These are phyloP conservation scores for Canna indica DNA, from an alignment of 176 grass and related monocot genomes.

Conservation along the genomic window DNA sequence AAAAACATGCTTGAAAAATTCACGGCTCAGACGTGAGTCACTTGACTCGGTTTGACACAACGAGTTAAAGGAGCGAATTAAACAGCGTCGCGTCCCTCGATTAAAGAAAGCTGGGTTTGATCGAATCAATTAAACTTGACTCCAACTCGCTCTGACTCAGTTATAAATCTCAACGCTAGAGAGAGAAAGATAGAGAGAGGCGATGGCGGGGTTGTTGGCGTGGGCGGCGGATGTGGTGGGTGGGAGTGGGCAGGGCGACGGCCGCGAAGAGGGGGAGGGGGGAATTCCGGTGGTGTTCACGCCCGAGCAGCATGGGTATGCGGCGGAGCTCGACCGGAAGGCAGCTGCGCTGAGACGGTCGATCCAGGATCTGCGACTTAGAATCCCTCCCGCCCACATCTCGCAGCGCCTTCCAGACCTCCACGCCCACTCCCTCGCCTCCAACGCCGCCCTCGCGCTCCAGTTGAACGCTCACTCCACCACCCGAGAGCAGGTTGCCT, in stretches of 20 bases:
- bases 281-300: constrained; percentile 47
- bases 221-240: constrained; percentile 86
- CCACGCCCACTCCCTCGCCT: constrained; percentile 85
- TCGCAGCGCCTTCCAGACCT: constrained; percentile 77
- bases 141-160: too few relatives aligned
- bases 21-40: too few relatives aligned
- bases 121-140: too few relatives aligned
- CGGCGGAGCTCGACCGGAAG: constrained; percentile 45
- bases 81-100: too few relatives aligned
- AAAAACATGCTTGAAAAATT: too few relatives aligned
- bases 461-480: constrained; percentile 74
- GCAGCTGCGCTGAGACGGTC: constrained; percentile 48
- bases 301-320: constrained; percentile 54
- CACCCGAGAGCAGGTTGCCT: constrained; percentile 59
- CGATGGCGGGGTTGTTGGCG: constrained; percentile 75
- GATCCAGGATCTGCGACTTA: constrained; percentile 74
- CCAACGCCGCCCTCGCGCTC: constrained; percentile 62
- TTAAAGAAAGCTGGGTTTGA: too few relatives aligned
- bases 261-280: constrained; percentile 37
- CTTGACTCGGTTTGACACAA: too few relatives aligned
- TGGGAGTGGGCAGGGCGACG: constrained; percentile 36
- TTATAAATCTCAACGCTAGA: too few relatives aligned
- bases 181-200: background rate
- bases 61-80: too few relatives aligned
- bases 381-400: constrained; percentile 68